Evolutionary conservation across 768 basidiomycete genomes (phyloP), one percentile per base, ranked within the genome.

Genomic region (Boletales sp.): DNA sequence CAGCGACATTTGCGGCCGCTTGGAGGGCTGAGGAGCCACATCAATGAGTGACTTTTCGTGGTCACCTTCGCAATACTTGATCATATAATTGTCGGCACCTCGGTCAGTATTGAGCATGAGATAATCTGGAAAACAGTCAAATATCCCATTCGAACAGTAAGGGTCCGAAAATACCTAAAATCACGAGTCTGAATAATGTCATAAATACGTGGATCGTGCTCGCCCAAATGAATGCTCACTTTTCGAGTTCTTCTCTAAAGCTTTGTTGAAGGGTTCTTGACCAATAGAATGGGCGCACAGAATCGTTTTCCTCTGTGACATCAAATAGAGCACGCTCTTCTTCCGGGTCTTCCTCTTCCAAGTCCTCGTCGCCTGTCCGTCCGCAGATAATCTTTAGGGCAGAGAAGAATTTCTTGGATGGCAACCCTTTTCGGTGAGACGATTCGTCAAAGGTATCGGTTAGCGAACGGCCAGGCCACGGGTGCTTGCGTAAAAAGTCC

Each of bases 71-170:
- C 90, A 92, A 63, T 85, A 90, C 66, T 90, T 92, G 70, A 93
- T 87, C 90, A 93, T 93, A 68, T 88, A 93, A 66, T 92, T 91
- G 72, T 92, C 90, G 1, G 89, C 85, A 15, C 82, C 67, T 44
- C 91, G 82, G 63, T 93, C 92, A 17, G 93, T 94, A 66, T 94
- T 94, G 46, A 91, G 81, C 86, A 94, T 94, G 39, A 95, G 75
- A 69, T 87, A 92, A 68, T 94, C 91, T 88, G 54, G 19, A 49
- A 1, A 18, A 9, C 11, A 15, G 37, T 50, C 56, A 50, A 50
- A 55, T 14, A 17, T 30, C 51, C 28, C 45, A 30, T 19, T 17
- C 30, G 40, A 48, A 19, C 21, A 21, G 21, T 4, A 3, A 21
- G 10, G 37, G 9, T 34, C 33, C n/a, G 3, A 43, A 45, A 37